These are phyloP conservation scores for Ustilago cynodontis DNA, from an alignment of 1,284 basidiomycete species.

Conservation along the genomic window DNA sequence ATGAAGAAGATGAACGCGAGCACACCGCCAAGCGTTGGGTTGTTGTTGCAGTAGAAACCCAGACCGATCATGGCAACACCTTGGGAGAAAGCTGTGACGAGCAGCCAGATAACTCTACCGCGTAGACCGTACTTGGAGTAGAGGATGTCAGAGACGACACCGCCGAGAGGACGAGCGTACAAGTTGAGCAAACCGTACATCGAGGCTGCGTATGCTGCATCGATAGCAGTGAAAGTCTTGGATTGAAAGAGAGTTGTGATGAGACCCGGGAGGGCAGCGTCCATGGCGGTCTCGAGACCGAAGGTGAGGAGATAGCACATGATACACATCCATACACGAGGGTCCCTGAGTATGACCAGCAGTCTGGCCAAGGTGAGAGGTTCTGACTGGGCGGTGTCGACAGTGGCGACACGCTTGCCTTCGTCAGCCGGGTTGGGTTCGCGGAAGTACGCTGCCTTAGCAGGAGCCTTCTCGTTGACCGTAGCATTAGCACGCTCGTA, in stretches of 20 bases:
- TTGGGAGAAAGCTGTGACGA: constrained; percentile 73
- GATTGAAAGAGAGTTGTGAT: constrained; percentile 72
- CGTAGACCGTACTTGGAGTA: constrained; percentile 73
- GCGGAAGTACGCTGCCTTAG: constrained; percentile 59
- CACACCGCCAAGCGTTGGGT: constrained; percentile 54
- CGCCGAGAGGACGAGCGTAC: constrained; percentile 74
- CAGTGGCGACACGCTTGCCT: constrained; percentile 36
- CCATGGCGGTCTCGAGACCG: constrained; percentile 76
- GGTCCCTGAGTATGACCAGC: constrained; percentile 71
- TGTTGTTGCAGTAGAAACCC: constrained; percentile 73
- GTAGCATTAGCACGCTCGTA: constrained; percentile 43
- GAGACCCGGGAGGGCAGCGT: constrained; percentile 75
- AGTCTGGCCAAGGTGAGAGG: constrained; percentile 72
- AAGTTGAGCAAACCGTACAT: constrained; percentile 75
- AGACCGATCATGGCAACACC: constrained; percentile 73
- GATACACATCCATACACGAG: constrained; percentile 77
- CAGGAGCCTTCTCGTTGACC: constrained; percentile 54
- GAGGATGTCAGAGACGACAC: constrained; percentile 74
- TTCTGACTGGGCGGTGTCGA: constrained; percentile 74
- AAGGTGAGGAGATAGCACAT: constrained; percentile 74
- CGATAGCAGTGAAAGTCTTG: constrained; percentile 73
- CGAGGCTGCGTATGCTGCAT: constrained; percentile 71
- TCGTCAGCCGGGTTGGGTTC: constrained; percentile 56
- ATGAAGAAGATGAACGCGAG: constrained; percentile 62
- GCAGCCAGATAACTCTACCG: constrained; percentile 75